A percentile compares a stretch with the other conserved stretches of the same genome.
phyloP scores from a whole-genome alignment of 805 yeast genomes.

The Metschnikowia baotianmanensis region DNA sequence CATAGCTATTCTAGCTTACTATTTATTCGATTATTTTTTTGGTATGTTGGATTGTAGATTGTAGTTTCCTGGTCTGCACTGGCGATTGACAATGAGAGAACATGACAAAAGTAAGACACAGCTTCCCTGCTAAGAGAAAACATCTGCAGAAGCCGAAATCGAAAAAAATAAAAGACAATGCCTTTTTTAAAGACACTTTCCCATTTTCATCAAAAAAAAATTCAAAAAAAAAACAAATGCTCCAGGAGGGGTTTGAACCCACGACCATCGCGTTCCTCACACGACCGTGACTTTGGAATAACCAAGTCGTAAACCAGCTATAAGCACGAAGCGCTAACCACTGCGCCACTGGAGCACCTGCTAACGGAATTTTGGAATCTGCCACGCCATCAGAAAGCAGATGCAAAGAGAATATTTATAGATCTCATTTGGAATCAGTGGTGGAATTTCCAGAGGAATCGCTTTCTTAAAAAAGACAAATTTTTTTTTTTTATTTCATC shows the following conservation, averaged over 20 bases:
- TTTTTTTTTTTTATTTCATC: too few relatives aligned
- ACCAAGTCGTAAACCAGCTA: conserved; percentile 44
- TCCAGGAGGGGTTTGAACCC: conserved; percentile 55
- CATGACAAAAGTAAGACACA: too few relatives aligned
- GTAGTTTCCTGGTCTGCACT: too few relatives aligned
- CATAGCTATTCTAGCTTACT: not conserved
- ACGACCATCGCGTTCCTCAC: conserved; percentile 57
- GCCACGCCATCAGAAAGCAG: not conserved
- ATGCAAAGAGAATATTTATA: not conserved
- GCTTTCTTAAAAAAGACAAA: too few relatives aligned
- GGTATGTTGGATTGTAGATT: too few relatives aligned
- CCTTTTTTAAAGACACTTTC: not conserved
- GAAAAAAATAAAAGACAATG: not conserved
- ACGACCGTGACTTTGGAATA: conserved; percentile 51
- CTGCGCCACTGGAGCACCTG: conserved; percentile 50
- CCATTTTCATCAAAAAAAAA: not conserved
- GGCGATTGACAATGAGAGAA: too few relatives aligned
- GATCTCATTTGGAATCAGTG: too few relatives aligned
- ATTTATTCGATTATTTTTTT: too few relatives aligned
- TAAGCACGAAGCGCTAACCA: conserved; percentile 56
- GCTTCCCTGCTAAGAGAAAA: too few relatives aligned
- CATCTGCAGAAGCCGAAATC: too few relatives aligned
- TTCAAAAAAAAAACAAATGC: conserved; percentile 39
- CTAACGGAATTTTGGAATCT: not conserved
- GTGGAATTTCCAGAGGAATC: too few relatives aligned